Evolutionary conservation across 2,329 filamentous ascomycete species (phyloP), one percentile per base, ranked within the genome.

Genomic region (Aspergillus ustus): DNA sequence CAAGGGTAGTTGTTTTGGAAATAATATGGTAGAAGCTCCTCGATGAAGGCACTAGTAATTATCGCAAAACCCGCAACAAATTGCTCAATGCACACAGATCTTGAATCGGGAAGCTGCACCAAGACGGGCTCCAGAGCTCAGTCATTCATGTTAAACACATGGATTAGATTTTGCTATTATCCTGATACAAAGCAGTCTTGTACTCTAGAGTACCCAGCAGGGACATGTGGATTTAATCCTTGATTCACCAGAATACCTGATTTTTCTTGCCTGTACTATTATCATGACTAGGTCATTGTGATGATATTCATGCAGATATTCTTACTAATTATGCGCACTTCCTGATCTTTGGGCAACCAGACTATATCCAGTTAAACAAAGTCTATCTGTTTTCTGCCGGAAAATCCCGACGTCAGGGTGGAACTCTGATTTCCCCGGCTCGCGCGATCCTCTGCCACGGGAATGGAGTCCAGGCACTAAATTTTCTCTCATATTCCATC

Each of bases 351-450:
- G 50, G n/a, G n/a, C n/a, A n/a, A n/a, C n/a, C n/a, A n/a, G n/a
- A n/a, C n/a, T n/a, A n/a, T n/a, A n/a, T n/a, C 50, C 11, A 25
- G 52, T 40, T 8, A 54, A 20, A 34, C 52, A 4, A 22, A 19
- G n/a, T 46, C 50, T 55, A 31, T 25, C 31, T 20, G 20, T 28
- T 52, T 62, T 57, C 60, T 61, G 66, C 70, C 68, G 70, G 65
- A 52, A 69, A 67, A 63, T 62, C 61, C 71, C 70, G 71, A 70
- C 45, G 63, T 66, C 64, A 63, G 65, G 62, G 63, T 59, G 57
- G 46, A 52, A 40, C 43, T 37, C 13, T 28, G 45, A 40, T 57
- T 65, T 59, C 62, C 56, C 56, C 54, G 44, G 59, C 54, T 61
- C 44, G 34, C 51, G 57, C 45, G 19, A 52, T 52, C 44, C 43